These are phyloP conservation scores for Rhodotorula mucilaginosa DNA, from an alignment of 1,284 basidiomycete species.

Conservation along the genomic window DNA sequence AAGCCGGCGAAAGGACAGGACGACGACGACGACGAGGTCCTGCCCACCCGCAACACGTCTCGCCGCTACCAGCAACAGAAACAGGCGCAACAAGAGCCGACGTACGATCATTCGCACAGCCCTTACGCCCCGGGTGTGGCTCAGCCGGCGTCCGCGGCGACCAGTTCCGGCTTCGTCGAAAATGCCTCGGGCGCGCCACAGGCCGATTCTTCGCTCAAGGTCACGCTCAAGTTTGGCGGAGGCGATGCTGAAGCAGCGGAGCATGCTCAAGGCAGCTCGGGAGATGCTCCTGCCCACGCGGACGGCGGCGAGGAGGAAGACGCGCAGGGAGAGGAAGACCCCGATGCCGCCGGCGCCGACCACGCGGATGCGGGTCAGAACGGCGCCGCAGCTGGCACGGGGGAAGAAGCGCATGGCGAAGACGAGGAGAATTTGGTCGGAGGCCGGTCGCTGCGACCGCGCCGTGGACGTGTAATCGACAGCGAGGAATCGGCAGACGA, in stretches of 20 bases:
- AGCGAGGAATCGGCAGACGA: slow-evolving; percentile 9
- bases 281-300: not conserved
- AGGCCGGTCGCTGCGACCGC: slow-evolving; percentile 4
- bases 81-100: not conserved
- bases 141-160: not conserved
- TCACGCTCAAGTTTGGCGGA: slow-evolving; percentile 4
- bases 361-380: not conserved
- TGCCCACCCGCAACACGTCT: slow-evolving; percentile 3
- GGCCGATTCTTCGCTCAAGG: not conserved
- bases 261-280: not conserved
- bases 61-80: slow-evolving; percentile 1
- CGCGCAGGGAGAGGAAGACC: not conserved
- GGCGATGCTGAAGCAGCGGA: not conserved
- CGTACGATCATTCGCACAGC: not conserved
- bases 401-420: not conserved
- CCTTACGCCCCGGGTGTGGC: not conserved
- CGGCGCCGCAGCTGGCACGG: not conserved
- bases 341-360: not conserved
- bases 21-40: slow-evolving; percentile 4
- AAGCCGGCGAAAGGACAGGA: slow-evolving; percentile 59
- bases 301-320: slow-evolving; percentile 5
- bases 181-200: not conserved
- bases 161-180: not conserved
- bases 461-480: not conserved
- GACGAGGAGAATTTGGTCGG: not conserved